These are phyloP conservation scores for Corrigiola litoralis DNA, from an alignment of 179 eudicot genomes.

Conservation along the genomic window DNA sequence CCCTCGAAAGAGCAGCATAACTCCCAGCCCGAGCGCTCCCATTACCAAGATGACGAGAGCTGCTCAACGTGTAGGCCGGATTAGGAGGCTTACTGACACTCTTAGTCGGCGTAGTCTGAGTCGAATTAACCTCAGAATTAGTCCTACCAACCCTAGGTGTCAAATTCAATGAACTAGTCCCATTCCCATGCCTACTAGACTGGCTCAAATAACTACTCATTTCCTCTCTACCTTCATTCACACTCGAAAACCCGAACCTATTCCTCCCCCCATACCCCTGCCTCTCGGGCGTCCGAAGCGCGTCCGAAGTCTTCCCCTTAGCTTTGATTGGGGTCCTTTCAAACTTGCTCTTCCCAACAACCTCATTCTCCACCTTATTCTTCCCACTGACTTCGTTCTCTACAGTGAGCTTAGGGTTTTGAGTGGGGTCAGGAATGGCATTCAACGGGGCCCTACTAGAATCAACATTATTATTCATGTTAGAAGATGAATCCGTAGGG, in stretches of 20 bases:
- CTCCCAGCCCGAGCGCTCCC: constrained; percentile 45
- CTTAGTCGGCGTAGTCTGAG: constrained; percentile 75
- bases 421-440: constrained; percentile 45
- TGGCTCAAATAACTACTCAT: constrained; percentile 22
- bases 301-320: constrained; percentile 35
- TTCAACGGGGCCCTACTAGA: constrained; percentile 49
- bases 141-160: constrained; percentile 59
- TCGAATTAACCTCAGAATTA: constrained; percentile 43
- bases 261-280: constrained; percentile 37
- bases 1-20: constrained; percentile 52
- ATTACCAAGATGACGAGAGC: constrained; percentile 43
- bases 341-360: constrained; percentile 23
- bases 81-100: constrained; percentile 84
- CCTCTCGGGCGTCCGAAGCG: constrained; percentile 65
- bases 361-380: constrained; percentile 38
- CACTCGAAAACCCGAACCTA: constrained; percentile 59
- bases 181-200: constrained; percentile 25
- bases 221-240: constrained; percentile 34
- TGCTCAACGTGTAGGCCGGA: constrained; percentile 51
- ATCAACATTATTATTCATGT: constrained; percentile 26
- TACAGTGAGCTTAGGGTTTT: constrained; percentile 18
- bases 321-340: constrained; percentile 70
- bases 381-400: constrained; percentile 37
- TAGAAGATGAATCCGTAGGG: constrained; percentile 35
- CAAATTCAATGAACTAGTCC: constrained; percentile 23